A percentile compares a stretch with the other conserved stretches of the same genome.
phyloP scores from a whole-genome alignment of 192 early-diverging fungal genomes.

The Rhizophagus sp. region DNA sequence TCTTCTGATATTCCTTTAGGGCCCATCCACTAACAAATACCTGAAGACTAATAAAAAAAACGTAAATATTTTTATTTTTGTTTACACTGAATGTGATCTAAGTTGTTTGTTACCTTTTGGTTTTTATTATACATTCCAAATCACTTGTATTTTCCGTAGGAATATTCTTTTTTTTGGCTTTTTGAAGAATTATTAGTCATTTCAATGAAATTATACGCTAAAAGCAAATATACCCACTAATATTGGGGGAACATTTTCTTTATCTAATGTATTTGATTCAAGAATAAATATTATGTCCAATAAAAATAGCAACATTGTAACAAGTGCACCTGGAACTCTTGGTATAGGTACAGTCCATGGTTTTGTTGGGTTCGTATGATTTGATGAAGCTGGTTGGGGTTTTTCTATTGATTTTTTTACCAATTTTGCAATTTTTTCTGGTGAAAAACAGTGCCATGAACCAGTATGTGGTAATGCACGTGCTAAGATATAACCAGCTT shows the following conservation, averaged over 20 bases:
- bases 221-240: no score
- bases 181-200: no score
- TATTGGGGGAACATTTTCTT: no score
- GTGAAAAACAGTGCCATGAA: background rate
- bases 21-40: background rate
- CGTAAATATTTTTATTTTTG: background rate
- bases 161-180: no score
- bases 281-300: no score
- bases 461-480: background rate
- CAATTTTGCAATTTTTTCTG: background rate
- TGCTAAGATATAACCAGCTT: background rate
- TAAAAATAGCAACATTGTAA: no score
- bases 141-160: no score
- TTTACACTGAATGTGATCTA: no score
- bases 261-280: no score
- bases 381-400: background rate
- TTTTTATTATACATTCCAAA: background rate
- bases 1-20: background rate
- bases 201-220: no score
- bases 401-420: background rate
- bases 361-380: background rate
- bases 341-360: background rate
- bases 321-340: background rate
- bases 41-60: background rate
- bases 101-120: background rate